Base-by-base conservation (phyloP, 768 basidiomycete genomes). In the Kwoniella sp. region DNA sequence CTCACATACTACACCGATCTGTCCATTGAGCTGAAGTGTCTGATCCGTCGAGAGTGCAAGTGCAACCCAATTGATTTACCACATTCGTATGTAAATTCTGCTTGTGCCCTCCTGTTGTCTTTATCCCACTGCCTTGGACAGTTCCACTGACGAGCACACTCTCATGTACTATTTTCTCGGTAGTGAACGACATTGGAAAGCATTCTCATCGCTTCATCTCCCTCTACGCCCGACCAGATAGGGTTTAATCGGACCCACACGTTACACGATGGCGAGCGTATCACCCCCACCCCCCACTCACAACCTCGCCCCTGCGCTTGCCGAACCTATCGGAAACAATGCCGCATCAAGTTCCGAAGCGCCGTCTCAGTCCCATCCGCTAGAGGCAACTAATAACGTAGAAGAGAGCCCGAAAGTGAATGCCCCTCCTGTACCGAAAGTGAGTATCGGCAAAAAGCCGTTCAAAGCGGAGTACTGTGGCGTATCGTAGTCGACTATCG, bases 351-450 rank as follows among this genome's bases (percentile, higher is more conserved):
- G 26, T 22, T 30, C 41, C 2, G 26, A 28, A 4, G 25, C 23
- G 17, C 22, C 54, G 12, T 29, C 53, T 20, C 12, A 29, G 9
- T 61, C 59, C 28, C 61, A 63, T 63, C 61, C 61, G 2, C 61
- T 63, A 23, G 61, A 29, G 3, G 4, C 53, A 2, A 31, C 30
- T 1, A 53, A 11, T 4, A 12, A 55, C 8, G 58, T 23, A 22
- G 51, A 34, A 2, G 57, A 58, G 20, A 38, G 15, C n/a, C 20
- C 29, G 5, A 48, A 48, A 23, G 47, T 13, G 20, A 37, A 29
- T 9, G 55, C 55, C 12, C 55, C 62, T 17, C 54, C 55, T 12
- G 55, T 64, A 34, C 62, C 62, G 2, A 64, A 56, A 26, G 62
- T 64, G 31, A 56, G 62, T 57, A n/a, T n/a, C n/a, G n/a, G n/a